Base-by-base conservation (phyloP, 1,284 basidiomycete species). In the Rugiboletus extremiorientalis region DNA sequence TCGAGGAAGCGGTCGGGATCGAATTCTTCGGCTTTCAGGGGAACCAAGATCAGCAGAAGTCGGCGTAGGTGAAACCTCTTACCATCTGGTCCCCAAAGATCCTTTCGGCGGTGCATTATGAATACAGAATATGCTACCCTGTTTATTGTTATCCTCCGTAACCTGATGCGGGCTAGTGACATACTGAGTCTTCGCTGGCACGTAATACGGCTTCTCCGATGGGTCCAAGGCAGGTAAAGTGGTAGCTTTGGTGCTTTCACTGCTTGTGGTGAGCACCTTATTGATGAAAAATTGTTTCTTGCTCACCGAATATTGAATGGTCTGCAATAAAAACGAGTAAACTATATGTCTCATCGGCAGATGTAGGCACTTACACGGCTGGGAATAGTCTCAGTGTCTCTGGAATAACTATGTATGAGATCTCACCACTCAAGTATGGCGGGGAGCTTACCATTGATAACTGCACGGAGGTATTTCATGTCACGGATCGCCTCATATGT, bases 301-400 rank as follows among this genome's bases (percentile, higher is more conserved):
- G 5, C 58, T 53, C 34, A 68, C 67, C 71, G 62, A 52, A 71
- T 23, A 37, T 72, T 72, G 37, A 62, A 59, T 41, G 69, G 70
- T 18, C 70, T 62, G 27, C 25, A 23, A 33, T n/a, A 42, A 47
- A 30, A 34, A 47, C 56, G 11, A 43, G 27, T n/a, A 22, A 25
- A 48, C 11, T 42, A 9, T 11, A 30, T 6, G 43, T 52, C 22
- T 30, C 27, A 27, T 41, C 4, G 25, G 37, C 18, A 41, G 27
- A 30, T 14, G 3, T 9, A 41, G 28, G 22, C 18, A 69, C 78
- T 64, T 69, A 83, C 77, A 85, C 83, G 16, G 82, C 73, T 1
- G 85, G 84, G 68, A 80, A 86, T 16, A 88, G 62, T 25, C 84
- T 76, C 49, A 85, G 67, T 2, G 81, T 82, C 66, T 86, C 84